Percentiles rank a stretch among this genome's conserved stretches.
Evolutionary conservation across 495 filamentous ascomycete genomes (phyloP).

Genomic region (Saxophila tyrrhenica): DNA sequence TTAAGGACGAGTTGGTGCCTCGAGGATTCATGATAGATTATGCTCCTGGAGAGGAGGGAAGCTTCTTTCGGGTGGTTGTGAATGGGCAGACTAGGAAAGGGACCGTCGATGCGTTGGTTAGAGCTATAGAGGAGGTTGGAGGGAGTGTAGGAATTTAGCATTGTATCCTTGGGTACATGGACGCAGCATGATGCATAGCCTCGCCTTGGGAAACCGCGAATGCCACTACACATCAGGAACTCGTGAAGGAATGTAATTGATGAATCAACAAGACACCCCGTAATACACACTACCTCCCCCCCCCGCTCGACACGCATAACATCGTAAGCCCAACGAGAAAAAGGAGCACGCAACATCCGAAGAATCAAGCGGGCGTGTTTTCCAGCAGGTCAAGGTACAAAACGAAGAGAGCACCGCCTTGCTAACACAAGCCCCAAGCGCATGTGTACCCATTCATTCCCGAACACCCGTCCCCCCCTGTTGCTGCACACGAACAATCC

Average conservation of each 20-base stretch:
- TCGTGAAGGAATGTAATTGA: no score
- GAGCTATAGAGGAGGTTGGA: constrained; percentile 57
- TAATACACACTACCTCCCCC: not conserved
- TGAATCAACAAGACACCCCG: no score
- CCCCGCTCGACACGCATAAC: not conserved
- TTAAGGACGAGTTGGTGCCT: constrained; percentile 52
- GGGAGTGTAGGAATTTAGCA: constrained; percentile 6
- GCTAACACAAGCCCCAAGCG: not conserved
- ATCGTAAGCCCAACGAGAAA: not conserved
- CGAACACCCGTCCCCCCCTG: not conserved
- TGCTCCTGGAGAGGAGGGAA: constrained; percentile 65
- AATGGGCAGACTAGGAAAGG: constrained; percentile 59
- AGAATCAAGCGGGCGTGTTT: no score
- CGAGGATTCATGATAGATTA: constrained; percentile 93
- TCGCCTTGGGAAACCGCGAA: no score
- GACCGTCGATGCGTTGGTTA: constrained; percentile 68
- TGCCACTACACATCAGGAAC: no score
- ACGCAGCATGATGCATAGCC: no score
- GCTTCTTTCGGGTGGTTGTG: constrained; percentile 82
- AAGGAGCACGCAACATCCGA: not conserved
- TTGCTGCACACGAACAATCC: not conserved
- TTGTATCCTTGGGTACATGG: no score
- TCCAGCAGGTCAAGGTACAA: not conserved
- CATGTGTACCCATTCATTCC: not conserved
- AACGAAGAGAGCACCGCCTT: not conserved